Conservation (phyloP, 306 rosid species). For the Cicer chorassanicum region DNA sequence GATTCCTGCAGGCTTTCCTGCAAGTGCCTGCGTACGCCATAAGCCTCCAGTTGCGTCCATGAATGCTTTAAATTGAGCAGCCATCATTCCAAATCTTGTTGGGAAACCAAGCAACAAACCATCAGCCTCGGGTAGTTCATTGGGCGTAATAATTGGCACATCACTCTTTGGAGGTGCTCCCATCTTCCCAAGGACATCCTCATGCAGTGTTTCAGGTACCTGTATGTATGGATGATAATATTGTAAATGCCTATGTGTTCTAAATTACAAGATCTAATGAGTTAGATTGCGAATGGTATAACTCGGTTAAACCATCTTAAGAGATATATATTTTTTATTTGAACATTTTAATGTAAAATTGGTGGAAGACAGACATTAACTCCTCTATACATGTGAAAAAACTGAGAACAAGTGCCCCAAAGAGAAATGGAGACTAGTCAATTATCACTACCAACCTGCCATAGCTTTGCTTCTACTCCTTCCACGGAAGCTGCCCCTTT, state of each 20-base stretch:
- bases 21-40: conserved; percentile 83
- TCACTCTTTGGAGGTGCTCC: conserved; percentile 88
- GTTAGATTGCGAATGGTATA: neutral
- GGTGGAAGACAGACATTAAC: neutral
- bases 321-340: conserved; percentile 12
- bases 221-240: conserved; percentile 33
- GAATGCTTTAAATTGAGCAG: conserved; percentile 89
- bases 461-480: conserved; percentile 86
- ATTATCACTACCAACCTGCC: conserved; percentile 71
- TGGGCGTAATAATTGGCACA: conserved; percentile 71
- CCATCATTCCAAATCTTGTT: conserved; percentile 94
- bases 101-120: conserved; percentile 92
- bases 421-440: neutral
- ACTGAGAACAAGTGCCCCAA: neutral
- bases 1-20: conserved; percentile 96
- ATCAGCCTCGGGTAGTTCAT: conserved; percentile 82
- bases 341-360: conserved; percentile 22
- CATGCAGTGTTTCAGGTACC: conserved; percentile 86
- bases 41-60: conserved; percentile 89
- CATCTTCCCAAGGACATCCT: conserved; percentile 83
- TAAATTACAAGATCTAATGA: neutral
- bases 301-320: conserved; percentile 9
- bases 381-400: conserved; percentile 8
- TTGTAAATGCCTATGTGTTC: neutral
- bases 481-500: conserved; percentile 94